Percentiles rank a stretch among this genome's conserved stretches.
Conservation (phyloP, 2,329 filamentous ascomycete genomes). For the Alternaria sp. region DNA sequence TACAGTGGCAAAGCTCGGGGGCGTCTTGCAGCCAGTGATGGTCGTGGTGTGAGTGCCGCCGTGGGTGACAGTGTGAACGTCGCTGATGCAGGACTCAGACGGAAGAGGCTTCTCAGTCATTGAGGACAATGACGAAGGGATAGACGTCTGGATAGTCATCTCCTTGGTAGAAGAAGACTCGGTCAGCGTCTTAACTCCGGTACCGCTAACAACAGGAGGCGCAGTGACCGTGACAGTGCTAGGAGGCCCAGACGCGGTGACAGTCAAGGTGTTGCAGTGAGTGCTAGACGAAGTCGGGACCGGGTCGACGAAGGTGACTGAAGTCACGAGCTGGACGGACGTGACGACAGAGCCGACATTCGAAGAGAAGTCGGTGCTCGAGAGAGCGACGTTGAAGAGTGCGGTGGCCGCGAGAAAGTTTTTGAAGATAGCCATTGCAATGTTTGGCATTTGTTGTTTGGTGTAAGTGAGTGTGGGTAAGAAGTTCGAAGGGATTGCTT, state of each 20-base stretch:
- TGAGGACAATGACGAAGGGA: neutral
- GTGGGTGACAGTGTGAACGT: neutral
- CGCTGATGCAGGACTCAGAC: neutral
- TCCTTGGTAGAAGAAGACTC: neutral
- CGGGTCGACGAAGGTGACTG: neutral
- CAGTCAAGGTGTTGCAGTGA: neutral
- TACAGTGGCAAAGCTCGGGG: neutral
- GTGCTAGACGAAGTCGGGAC: neutral
- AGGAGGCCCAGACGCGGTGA: neutral
- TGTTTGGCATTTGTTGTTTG: neutral
- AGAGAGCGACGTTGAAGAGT: conserved; percentile 8
- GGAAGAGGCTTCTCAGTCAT: neutral
- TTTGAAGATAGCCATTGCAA: conserved; percentile 12
- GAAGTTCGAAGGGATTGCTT: conserved; percentile 2
- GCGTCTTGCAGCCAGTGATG: neutral
- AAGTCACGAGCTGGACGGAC: conserved; percentile 5
- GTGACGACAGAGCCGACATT: neutral
- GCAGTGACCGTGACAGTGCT: conserved; percentile 1
- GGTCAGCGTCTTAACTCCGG: neutral
- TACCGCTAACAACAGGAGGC: neutral
- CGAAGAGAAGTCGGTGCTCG: conserved; percentile 7
- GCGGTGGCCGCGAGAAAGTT: conserved; percentile 1
- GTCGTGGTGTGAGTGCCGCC: neutral
- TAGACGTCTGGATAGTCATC: neutral
- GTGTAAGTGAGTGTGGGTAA: conserved; percentile 1